Base-by-base conservation (phyloP, 257 asterid genomes). In the Solanum pennellii region DNA sequence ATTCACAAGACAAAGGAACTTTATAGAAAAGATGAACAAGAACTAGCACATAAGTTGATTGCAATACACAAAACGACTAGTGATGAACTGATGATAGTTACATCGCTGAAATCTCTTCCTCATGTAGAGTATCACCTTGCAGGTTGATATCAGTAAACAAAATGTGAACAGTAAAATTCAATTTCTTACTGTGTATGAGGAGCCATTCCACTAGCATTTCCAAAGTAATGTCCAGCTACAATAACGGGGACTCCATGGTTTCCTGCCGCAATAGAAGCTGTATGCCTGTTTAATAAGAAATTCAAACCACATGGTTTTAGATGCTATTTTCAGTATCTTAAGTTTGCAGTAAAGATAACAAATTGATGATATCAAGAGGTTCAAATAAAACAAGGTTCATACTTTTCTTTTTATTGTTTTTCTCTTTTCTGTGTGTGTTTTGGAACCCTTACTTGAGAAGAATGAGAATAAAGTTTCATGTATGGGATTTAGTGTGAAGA, bases 121-220 rank as follows among this genome's bases (percentile, higher is more conserved):
- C 29, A 29, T 47, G 18, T 47, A 16, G 12, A 56, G n/a, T 18
- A 79, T 79, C 84, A 27, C 42, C 65, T 42, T 21, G 49, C 65
- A 79, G 25, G 65, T 79, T 44, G 84, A 80, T 29, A 77, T 47
- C 5, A 65, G 29, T 80, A 49, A 27, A 80, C 29, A 29, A 47
- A 47, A 80, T 18, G 56, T 49, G 20, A 80, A 80, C 18, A 80
- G 69, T 49, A 49, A 80, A 41, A 83, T 65, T 7, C 35, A 88
- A 69, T 18, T 83, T 60, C 99, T 93, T 95, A 97, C 99, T 97
- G 99, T 49, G 99, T 80, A 89, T 95, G 99, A 88, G 99, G 99
- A 90, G 99, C 99, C 99, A 97, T 97, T 85, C 99, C 99, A 90
- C 99, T 97, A 83, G 99, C 99, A 93, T 96, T 96, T 86, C 99